Evolutionary conservation across 495 filamentous ascomycete species (phyloP).

Genomic region (Trichoderma parareesei): DNA sequence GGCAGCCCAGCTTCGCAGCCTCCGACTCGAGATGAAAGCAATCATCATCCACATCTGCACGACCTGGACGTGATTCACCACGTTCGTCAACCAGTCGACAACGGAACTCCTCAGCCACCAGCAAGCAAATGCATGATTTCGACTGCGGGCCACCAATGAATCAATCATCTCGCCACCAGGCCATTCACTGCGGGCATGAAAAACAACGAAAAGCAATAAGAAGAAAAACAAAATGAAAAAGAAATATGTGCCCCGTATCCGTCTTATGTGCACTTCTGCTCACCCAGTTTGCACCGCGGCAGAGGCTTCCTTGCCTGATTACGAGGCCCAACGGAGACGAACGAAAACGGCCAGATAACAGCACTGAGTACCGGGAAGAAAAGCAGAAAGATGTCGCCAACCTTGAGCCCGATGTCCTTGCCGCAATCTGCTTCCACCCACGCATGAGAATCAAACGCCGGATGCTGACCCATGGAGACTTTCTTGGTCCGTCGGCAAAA

Average conservation of each 20-base stretch:
- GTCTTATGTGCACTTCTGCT: neutral
- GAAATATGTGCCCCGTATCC: neutral
- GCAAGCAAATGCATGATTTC: neutral
- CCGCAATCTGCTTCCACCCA: no score
- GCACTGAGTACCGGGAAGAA: neutral
- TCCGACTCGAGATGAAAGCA: neutral
- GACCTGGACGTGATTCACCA: neutral
- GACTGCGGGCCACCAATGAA: neutral
- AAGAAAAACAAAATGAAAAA: neutral
- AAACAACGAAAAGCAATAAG: neutral
- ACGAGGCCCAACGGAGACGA: no score
- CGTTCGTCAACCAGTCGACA: neutral
- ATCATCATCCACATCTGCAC: neutral
- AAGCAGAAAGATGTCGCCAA: neutral
- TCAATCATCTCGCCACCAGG: neutral
- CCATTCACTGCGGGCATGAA: neutral
- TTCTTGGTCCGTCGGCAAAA: neutral
- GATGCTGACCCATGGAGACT: neutral
- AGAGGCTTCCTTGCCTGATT: neutral
- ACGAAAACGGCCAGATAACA: no score
- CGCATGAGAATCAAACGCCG: neutral
- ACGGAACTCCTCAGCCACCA: neutral
- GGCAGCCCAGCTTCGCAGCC: neutral
- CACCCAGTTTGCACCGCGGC: neutral
- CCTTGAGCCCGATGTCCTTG: neutral